Base-by-base conservation (phyloP, 179 eudicot species). In the Gypsophila paniculata region DNA sequence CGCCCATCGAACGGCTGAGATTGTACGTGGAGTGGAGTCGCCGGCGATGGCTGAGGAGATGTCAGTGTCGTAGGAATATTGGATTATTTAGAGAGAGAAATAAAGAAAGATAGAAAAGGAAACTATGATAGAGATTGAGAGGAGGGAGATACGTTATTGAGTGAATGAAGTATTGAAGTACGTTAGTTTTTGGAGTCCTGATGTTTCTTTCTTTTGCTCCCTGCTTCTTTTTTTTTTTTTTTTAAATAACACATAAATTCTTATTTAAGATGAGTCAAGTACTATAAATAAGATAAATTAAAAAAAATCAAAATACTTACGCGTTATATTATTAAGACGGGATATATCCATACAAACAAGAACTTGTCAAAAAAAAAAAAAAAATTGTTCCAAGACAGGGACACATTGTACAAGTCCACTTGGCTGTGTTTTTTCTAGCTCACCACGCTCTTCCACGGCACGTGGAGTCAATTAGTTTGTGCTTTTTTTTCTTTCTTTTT, bases 1-100 rank as follows among this genome's bases (percentile, higher is more conserved):
- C 87, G 48, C 84, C 87, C 87, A 86, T 83, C 53, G 12, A 60
- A 48, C 7, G 59, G 29, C 7, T 25, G 53, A 65, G 70, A 21
- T 36, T 34, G 70, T 21, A 11, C 36, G 17, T 4, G 17, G 32
- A 26, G 17, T 4, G 17, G 32, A 26, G 44, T 48, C 46, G 64
- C 51, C 68, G 80, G 75, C 69, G 72, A 79, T 6, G 19, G 42
- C 6, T 36, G 57, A 66, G 14, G 51, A 46, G 15, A 68, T 2
- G 55, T 32, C 44, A 17, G 46, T 54, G 49, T 55, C 68, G 10
- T 17, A 6, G 21, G 61, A 54, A 42, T 1, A 70, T 29, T 19
- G 73, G 39, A 46, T 12, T 8, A 25, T 51, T 8, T 36, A 61
- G 54, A 67, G 67, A 77, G 62, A 48, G 22, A 34, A 21, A 67